Conservation (phyloP, 2,329 filamentous ascomycete species). For the Cadophora sp. region DNA sequence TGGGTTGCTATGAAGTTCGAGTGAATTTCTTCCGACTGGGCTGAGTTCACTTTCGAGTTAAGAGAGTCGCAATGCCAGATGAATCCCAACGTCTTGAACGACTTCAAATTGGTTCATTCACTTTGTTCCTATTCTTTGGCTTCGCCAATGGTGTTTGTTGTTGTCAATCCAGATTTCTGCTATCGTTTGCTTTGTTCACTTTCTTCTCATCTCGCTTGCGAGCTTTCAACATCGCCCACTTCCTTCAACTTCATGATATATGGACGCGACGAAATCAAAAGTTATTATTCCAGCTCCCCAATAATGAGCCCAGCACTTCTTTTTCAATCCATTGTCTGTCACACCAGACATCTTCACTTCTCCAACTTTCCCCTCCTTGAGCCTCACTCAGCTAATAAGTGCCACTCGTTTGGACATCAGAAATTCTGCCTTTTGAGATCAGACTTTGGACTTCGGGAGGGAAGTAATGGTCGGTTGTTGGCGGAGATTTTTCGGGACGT, state of each 20-base stretch:
- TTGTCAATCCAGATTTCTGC: background rate
- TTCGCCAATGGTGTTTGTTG: background rate
- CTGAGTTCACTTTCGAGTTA: constrained; percentile 1
- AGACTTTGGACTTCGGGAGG: too few relatives aligned
- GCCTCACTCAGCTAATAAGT: too few relatives aligned
- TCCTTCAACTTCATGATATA: background rate
- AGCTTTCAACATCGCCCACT: too few relatives aligned
- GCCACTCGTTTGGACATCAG: too few relatives aligned
- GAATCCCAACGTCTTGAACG: too few relatives aligned
- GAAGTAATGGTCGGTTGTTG: too few relatives aligned
- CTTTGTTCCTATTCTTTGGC: background rate
- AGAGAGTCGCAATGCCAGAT: background rate
- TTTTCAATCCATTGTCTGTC: background rate
- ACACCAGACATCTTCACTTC: background rate
- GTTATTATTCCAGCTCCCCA: background rate
- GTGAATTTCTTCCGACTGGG: background rate
- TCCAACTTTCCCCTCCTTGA: too few relatives aligned
- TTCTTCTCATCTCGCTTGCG: too few relatives aligned
- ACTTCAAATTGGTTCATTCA: background rate
- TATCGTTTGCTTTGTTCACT: background rate
- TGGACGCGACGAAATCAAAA: too few relatives aligned
- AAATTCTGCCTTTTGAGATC: too few relatives aligned
- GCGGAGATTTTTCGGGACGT: too few relatives aligned
- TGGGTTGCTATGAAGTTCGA: background rate
- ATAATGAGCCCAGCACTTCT: too few relatives aligned